Percentiles rank a stretch among this genome's conserved stretches.
These are phyloP conservation scores for Kockiozyma suomiensis DNA, from an alignment of 805 yeast genomes.

Conservation along the genomic window DNA sequence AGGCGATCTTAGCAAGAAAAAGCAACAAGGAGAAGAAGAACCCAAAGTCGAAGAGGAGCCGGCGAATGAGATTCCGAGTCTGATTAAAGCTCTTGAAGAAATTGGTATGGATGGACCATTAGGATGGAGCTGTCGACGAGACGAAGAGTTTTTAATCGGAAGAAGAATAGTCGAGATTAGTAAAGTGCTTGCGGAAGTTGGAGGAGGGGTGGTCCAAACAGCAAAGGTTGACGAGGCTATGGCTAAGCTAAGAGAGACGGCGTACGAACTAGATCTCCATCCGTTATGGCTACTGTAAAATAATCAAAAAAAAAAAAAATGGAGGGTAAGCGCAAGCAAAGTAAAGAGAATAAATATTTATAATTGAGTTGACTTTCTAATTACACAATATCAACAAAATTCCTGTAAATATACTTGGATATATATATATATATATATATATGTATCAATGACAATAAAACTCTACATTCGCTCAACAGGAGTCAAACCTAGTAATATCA, in stretches of 20 bases:
- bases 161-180: conserved; percentile 9
- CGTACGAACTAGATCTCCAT: conserved; percentile 9
- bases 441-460: background rate
- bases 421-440: too few species aligned
- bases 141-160: conserved; percentile 19
- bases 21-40: background rate
- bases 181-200: background rate
- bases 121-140: conserved; percentile 21
- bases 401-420: too few species aligned
- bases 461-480: conserved; percentile 97
- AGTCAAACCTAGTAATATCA: conserved; percentile 85
- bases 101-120: conserved; percentile 26
- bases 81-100: background rate
- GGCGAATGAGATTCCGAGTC: background rate
- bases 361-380: background rate
- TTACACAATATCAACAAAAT: background rate
- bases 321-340: background rate
- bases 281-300: conserved; percentile 2
- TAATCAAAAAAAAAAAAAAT: background rate
- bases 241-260: background rate
- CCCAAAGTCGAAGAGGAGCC: background rate
- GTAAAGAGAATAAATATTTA: background rate
- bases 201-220: background rate
- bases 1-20: background rate
- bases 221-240: conserved; percentile 2